Evolutionary conservation across 1,284 basidiomycete genomes (phyloP).

Genomic region (Athelia sp.): DNA sequence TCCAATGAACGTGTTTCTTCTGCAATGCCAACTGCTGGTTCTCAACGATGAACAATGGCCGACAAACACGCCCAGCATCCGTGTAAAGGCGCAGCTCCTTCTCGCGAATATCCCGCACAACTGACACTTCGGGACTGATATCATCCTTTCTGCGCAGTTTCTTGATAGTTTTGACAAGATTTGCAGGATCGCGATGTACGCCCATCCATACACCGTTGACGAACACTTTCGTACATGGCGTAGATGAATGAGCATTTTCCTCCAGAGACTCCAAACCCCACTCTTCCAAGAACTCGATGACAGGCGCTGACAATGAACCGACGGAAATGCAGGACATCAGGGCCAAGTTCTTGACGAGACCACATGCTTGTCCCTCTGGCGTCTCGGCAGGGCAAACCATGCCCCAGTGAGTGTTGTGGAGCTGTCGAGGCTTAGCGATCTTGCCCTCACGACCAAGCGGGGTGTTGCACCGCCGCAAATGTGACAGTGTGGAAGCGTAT

Average conservation of each 20-base stretch:
- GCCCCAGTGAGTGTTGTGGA: conserved; percentile 99
- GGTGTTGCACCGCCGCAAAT: conserved; percentile 97
- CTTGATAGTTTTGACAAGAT: conserved; percentile 90
- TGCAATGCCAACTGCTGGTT: conserved; percentile 80
- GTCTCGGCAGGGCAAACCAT: conserved; percentile 99
- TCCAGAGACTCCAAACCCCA: conserved; percentile 94
- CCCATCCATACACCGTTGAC: conserved; percentile 99
- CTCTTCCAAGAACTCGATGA: conserved; percentile 98
- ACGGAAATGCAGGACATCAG: conserved; percentile 99
- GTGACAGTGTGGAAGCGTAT: conserved; percentile 96
- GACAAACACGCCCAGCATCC: conserved; percentile 94
- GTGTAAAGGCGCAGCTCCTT: conserved; percentile 93
- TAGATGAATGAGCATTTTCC: conserved; percentile 82
- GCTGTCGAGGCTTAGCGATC: conserved; percentile 97
- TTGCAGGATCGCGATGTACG: conserved; percentile 93
- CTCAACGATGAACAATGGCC: conserved; percentile 97
- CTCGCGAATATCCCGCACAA: conserved; percentile 97
- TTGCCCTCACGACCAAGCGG: conserved; percentile 98
- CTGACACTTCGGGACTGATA: conserved; percentile 93
- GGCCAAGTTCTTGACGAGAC: conserved; percentile 97
- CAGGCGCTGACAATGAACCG: conserved; percentile 92
- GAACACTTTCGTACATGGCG: conserved; percentile 93
- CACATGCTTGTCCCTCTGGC: conserved; percentile 98
- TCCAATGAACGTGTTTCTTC: conserved; percentile 82
- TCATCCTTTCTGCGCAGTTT: conserved; percentile 92